phyloP scores from a whole-genome alignment of 1,139 yeast genomes.

The Saccharomyces hybrid region DNA sequence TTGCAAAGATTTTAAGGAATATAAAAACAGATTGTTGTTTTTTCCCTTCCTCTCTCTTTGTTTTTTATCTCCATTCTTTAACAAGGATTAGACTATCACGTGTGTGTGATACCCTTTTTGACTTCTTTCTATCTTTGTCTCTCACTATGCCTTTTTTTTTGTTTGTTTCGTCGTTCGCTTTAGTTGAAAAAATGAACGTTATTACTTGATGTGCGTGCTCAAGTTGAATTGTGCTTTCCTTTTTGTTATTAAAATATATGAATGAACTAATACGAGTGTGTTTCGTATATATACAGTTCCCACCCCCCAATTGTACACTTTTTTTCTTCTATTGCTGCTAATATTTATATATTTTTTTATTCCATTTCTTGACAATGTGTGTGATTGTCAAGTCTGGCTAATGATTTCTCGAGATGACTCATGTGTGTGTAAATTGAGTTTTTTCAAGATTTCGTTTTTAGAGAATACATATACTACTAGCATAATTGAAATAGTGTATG shows the following conservation, averaged over 20 bases:
- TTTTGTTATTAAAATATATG: background rate
- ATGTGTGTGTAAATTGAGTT: constrained; percentile 1
- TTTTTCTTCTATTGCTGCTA: background rate
- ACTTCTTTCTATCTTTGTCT: constrained; percentile 1
- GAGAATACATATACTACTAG: background rate
- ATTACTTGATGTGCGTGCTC: constrained; percentile 3
- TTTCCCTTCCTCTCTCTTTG: background rate
- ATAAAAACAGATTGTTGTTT: background rate
- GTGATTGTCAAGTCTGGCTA: background rate
- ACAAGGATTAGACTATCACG: background rate
- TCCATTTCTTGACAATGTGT: background rate
- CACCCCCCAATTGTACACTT: background rate
- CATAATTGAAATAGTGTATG: background rate
- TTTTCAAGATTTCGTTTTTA: background rate
- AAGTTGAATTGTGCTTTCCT: constrained; percentile 2
- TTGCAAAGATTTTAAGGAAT: constrained; percentile 21
- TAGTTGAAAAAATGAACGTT: constrained; percentile 1
- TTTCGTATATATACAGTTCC: background rate
- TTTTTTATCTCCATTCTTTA: background rate
- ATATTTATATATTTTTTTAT: background rate
- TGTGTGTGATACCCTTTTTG: constrained; percentile 1
- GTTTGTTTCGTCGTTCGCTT: constrained; percentile 2
- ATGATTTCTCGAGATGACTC: background rate
- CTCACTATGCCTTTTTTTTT: background rate
- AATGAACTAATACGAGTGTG: background rate